Percentiles rank a stretch among this genome's conserved stretches.
Conservation (phyloP, 2,329 filamentous ascomycete species). For the Chaetomium globosum region DNA sequence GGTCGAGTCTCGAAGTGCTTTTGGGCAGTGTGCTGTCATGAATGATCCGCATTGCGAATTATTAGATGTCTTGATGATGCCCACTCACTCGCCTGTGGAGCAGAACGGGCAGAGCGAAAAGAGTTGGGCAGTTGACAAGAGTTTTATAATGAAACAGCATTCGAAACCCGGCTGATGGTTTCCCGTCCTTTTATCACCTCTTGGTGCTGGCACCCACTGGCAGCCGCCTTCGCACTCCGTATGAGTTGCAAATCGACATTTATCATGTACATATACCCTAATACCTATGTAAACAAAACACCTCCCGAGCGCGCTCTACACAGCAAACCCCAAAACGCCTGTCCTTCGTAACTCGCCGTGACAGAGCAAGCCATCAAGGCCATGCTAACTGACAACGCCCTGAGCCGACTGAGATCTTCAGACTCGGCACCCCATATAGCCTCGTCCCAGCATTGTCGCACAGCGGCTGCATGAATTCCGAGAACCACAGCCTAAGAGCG, state of each 20-base stretch:
- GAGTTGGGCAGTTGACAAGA: background rate
- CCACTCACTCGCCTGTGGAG: background rate
- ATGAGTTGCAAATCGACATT: background rate
- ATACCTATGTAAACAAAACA: background rate
- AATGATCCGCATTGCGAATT: slow-evolving; percentile 11
- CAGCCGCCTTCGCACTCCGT: background rate
- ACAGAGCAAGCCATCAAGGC: slow-evolving; percentile 33
- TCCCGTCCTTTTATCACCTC: background rate
- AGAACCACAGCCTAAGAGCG: background rate
- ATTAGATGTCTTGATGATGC: background rate
- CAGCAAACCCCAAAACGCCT: slow-evolving; percentile 4
- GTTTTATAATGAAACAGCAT: background rate
- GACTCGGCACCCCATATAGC: background rate
- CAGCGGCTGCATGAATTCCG: background rate
- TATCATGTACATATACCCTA: background rate
- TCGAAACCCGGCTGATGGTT: background rate
- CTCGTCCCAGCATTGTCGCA: too few species aligned
- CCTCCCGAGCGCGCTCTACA: background rate
- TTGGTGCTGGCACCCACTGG: background rate
- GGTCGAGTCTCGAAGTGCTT: background rate
- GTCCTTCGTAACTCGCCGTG: slow-evolving; percentile 17
- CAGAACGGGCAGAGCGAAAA: background rate
- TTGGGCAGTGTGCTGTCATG: background rate
- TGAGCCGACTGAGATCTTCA: background rate
- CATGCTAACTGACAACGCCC: slow-evolving; percentile 19